Evolutionary conservation across 768 basidiomycete species (phyloP).

Genomic region (Rhodotorula taiwanensis): DNA sequence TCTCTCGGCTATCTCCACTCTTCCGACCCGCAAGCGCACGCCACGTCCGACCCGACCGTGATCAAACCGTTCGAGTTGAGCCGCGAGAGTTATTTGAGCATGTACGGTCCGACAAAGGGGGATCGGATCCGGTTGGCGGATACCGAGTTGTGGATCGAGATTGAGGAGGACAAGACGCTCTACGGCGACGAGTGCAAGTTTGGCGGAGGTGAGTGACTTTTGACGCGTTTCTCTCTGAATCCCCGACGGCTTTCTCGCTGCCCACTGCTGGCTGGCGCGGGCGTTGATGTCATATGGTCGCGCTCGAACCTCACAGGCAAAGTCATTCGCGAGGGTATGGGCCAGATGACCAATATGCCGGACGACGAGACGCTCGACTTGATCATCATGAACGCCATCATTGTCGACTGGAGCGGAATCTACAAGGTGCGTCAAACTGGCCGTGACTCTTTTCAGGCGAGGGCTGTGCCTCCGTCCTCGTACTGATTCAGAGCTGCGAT

Average conservation of each 20-base stretch:
- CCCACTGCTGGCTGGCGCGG: too few species aligned
- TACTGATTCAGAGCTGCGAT: neutral
- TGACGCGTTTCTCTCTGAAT: too few species aligned
- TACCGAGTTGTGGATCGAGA: constrained; percentile 80
- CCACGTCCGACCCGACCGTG: neutral
- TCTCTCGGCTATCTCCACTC: constrained; percentile 61
- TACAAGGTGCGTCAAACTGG: constrained; percentile 74
- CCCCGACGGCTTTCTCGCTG: neutral
- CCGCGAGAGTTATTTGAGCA: constrained; percentile 72
- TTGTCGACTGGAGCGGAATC: constrained; percentile 91
- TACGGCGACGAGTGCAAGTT: constrained; percentile 99
- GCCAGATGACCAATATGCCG: constrained; percentile 70
- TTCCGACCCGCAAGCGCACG: neutral
- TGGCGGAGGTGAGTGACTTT: constrained; percentile 63
- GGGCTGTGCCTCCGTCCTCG: too few species aligned
- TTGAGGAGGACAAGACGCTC: constrained; percentile 78
- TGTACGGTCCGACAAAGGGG: constrained; percentile 92
- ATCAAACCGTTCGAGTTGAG: constrained; percentile 46
- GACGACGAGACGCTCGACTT: constrained; percentile 71
- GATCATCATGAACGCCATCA: constrained; percentile 88
- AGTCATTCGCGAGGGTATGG: constrained; percentile 93
- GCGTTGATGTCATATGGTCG: too few species aligned
- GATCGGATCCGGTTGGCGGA: constrained; percentile 85
- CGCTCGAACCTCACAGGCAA: constrained; percentile 65
- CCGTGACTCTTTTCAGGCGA: too few species aligned